Conservation (phyloP, 176 grass and related monocot genomes). For the Rhipidocladum racemiflorum region DNA sequence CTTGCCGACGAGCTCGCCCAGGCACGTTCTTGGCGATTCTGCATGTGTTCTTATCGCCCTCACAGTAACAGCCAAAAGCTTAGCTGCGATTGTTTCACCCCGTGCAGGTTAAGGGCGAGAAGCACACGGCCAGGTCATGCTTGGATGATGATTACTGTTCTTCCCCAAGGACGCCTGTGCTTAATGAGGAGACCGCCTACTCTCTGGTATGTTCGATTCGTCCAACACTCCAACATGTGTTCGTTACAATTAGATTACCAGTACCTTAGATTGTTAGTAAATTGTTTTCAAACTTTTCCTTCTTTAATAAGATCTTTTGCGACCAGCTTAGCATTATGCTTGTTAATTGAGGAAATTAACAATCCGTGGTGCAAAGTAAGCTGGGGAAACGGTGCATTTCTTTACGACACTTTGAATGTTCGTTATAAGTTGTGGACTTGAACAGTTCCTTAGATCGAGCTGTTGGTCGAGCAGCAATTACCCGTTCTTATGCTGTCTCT, state of each 20-base stretch:
- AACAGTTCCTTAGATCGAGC: background rate
- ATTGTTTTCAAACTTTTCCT: background rate
- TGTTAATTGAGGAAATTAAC: background rate
- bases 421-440: background rate
- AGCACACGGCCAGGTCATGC: conserved; percentile 42
- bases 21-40: conserved; percentile 38
- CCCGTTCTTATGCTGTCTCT: background rate
- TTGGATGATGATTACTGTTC: conserved; percentile 60
- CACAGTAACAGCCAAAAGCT: conserved; percentile 3
- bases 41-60: background rate
- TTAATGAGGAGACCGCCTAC: conserved; percentile 53
- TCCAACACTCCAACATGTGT: background rate
- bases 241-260: background rate
- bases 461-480: background rate
- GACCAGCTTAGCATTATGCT: background rate
- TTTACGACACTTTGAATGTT: background rate
- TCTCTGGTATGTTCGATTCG: conserved; percentile 48
- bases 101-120: conserved; percentile 75
- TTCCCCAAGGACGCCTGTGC: conserved; percentile 57
- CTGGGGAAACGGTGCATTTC: background rate
- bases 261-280: background rate
- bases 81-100: background rate
- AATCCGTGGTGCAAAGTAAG: background rate
- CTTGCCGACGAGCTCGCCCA: conserved; percentile 92
- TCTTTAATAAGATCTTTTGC: background rate